A percentile compares a stretch with the other conserved stretches of the same genome.
Conservation (phyloP, 129 eudicot genomes). For the Flaveria bidentis region DNA sequence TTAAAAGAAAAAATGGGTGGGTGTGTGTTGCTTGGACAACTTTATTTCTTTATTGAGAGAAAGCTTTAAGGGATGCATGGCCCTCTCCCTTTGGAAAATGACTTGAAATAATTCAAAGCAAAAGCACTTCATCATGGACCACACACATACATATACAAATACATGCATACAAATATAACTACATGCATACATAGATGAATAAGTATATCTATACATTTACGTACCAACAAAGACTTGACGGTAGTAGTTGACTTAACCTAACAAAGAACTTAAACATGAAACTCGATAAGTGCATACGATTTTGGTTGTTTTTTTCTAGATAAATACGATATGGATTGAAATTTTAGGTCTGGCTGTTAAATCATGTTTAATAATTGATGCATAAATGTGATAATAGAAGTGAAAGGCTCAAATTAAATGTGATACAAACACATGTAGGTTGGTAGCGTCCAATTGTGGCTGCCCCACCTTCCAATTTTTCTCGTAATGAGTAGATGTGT, state of each 20-base stretch:
- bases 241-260: not conserved
- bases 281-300: not conserved
- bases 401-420: not conserved
- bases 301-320: too few species aligned
- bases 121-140: constrained; percentile 38
- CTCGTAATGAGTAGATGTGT: too few species aligned
- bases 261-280: not conserved
- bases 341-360: too few species aligned
- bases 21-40: constrained; percentile 34
- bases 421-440: not conserved
- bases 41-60: constrained; percentile 41
- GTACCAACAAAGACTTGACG: not conserved
- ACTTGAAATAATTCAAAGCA: constrained; percentile 42
- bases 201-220: not conserved
- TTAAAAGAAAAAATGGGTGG: constrained; percentile 32
- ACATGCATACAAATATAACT: not conserved
- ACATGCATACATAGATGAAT: not conserved
- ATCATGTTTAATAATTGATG: too few species aligned
- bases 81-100: constrained; percentile 41
- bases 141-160: not conserved
- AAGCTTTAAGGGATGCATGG: constrained; percentile 38
- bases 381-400: not conserved
- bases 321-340: too few species aligned
- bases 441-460: not conserved
- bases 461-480: not conserved